Base-by-base conservation (phyloP, 495 filamentous ascomycete genomes). In the Tuber borchii region DNA sequence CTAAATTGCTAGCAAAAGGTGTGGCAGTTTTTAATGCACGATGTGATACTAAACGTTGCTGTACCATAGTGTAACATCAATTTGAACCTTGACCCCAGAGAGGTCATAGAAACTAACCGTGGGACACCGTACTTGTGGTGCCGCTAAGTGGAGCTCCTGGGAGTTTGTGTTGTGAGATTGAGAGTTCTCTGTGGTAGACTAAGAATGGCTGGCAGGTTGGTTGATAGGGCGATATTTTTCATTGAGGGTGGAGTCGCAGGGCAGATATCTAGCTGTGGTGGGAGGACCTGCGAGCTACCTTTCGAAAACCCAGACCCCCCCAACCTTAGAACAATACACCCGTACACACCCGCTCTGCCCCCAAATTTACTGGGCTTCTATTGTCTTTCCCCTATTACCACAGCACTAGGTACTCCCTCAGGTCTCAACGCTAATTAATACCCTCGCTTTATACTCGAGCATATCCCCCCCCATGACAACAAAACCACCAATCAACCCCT, bases 241-340 rank as follows among this genome's bases (percentile, higher is more conserved):
- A 17, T 46, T 46, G 48, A 14, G 48, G 10, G 48, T 56, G 48
- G 26, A 26, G 20, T 56, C 7, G 20, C 12, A 22, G 48, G 20
- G 20, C 19, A 20, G 17, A 46, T n/a, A n/a, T 56, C 46, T 51
- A 51, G 46, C 46, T 7, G 39, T 5, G 39, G 5, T 5, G 7
- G 20, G 46, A 51, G 20, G 20, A 9, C 9, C 8, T 51, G 46
- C 70, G 20, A 74, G 74, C 46, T 39, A 70, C 42, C 40, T 45
- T 72, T 61, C 46, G 34, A 48, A 70, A 70, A 76, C 72, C 75
- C 71, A 44, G 37, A 39, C 37, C 37, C 37, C 3, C n/a, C n/a
- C n/a, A 5, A 19, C 16, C 16, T 5, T 22, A 22, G 46, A 22
- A 51, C 6, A 51, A 51, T 9, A 51, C 20, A 8, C 20, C 1